Percentiles rank a stretch among this genome's conserved stretches.
phyloP scores from a whole-genome alignment of 78 protist genomes.

The Emiliania huxleyi region DNA sequence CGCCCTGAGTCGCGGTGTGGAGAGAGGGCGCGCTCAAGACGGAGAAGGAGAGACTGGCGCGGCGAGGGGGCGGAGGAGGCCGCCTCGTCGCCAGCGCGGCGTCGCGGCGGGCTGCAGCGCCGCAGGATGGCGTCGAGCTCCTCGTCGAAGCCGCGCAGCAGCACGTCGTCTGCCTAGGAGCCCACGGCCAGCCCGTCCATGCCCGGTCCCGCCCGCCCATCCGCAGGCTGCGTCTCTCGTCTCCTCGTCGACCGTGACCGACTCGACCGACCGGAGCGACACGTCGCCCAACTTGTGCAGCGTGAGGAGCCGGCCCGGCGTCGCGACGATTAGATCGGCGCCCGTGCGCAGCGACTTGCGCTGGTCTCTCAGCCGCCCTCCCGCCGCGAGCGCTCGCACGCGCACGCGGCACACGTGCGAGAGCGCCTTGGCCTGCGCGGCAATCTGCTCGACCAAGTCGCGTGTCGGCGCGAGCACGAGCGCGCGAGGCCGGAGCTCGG shows the following conservation, averaged over 20 bases:
- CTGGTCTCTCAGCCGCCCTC: conserved; percentile 68
- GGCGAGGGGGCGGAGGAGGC: no score
- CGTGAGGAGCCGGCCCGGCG: conserved; percentile 77
- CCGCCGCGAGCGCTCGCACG: conserved; percentile 65
- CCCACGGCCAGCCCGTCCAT: no score
- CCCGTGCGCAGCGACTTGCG: conserved; percentile 74
- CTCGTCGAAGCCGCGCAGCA: neutral
- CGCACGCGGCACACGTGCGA: conserved; percentile 50
- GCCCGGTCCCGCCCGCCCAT: no score
- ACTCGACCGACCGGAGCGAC: neutral
- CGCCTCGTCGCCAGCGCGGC: no score
- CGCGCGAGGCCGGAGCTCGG: conserved; percentile 59
- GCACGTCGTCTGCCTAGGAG: neutral
- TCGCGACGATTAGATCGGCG: conserved; percentile 72
- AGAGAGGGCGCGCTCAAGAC: no score
- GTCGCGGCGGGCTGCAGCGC: no score
- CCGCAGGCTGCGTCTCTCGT: no score
- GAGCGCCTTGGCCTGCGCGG: conserved; percentile 51
- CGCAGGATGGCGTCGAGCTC: neutral
- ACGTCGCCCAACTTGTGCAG: neutral
- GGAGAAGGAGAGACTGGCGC: no score
- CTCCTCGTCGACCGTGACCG: neutral
- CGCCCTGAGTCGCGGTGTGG: no score
- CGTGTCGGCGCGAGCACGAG: conserved; percentile 87
- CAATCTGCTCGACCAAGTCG: conserved; percentile 80